Conservation (phyloP, 768 basidiomycete genomes). For the Phylloporus sp. region DNA sequence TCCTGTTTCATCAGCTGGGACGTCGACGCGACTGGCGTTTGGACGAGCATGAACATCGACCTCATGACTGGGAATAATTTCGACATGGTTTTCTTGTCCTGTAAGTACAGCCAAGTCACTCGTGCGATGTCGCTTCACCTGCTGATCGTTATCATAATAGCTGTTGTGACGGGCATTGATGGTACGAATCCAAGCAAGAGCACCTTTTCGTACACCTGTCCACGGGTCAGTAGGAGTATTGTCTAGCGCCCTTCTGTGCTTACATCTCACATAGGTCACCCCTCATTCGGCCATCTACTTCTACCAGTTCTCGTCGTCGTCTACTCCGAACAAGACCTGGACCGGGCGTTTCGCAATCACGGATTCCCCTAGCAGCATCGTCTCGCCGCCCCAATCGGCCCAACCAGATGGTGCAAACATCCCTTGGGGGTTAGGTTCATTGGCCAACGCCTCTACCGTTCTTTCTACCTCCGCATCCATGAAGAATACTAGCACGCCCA, state of each 20-base stretch:
- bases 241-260: neutral
- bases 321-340: slow-evolving; percentile 47
- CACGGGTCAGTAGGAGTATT: slow-evolving; percentile 42
- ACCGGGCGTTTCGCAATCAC: slow-evolving; percentile 77
- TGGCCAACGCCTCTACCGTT: slow-evolving; percentile 38
- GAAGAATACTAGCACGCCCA: neutral
- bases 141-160: slow-evolving; percentile 33
- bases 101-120: slow-evolving; percentile 41
- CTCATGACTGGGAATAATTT: slow-evolving; percentile 79
- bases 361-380: slow-evolving; percentile 40
- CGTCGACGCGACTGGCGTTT: slow-evolving; percentile 52
- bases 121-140: neutral
- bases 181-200: slow-evolving; percentile 50
- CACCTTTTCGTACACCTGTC: slow-evolving; percentile 59
- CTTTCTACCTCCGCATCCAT: slow-evolving; percentile 16
- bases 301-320: slow-evolving; percentile 64
- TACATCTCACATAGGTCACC: slow-evolving; percentile 42
- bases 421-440: slow-evolving; percentile 63
- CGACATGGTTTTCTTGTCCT: slow-evolving; percentile 62
- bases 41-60: slow-evolving; percentile 72
- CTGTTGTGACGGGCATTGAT: slow-evolving; percentile 55
- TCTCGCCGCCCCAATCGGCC: slow-evolving; percentile 46
- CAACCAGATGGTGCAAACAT: slow-evolving; percentile 52
- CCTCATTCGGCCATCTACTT: slow-evolving; percentile 72
- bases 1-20: slow-evolving; percentile 58